Evolutionary conservation across 352 stramenopile genomes (phyloP).

Genomic region (Pythium sp.): DNA sequence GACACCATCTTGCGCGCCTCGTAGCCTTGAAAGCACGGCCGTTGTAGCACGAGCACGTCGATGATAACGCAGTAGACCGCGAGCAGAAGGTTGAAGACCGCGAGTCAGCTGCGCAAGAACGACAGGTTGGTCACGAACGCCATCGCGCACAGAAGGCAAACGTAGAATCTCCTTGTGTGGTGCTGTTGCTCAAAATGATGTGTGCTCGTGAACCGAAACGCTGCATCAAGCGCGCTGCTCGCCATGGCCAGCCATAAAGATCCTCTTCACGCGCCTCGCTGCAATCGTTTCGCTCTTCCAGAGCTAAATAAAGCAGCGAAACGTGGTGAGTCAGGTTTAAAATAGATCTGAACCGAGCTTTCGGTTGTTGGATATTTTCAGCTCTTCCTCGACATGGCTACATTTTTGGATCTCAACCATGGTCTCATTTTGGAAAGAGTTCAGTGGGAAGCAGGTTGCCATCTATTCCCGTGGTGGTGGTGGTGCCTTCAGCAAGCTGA

Average conservation of each 20-base stretch:
- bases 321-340: not conserved
- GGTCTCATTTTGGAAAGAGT: conserved; percentile 4
- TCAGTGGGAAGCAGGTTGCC: not conserved
- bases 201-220: not conserved
- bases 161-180: not conserved
- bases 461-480: not conserved
- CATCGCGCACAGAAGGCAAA: not conserved
- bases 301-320: not conserved
- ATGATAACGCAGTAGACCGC: conserved; percentile 1
- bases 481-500: not conserved
- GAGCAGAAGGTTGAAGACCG: conserved; percentile 5
- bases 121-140: not conserved
- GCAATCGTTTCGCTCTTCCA: not conserved
- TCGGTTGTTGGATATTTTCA: not conserved
- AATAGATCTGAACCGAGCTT: not conserved
- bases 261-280: not conserved
- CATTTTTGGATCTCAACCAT: not conserved
- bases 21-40: not conserved
- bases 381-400: not conserved
- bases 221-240: not conserved
- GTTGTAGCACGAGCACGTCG: conserved; percentile 6
- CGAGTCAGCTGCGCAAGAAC: conserved; percentile 6
- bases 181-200: not conserved
- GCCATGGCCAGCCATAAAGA: not conserved
- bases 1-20: conserved; percentile 4